A percentile compares a stretch with the other conserved stretches of the same genome.
These are phyloP conservation scores for Bremia lactucae DNA, from an alignment of 352 stramenopile species.

Conservation along the genomic window DNA sequence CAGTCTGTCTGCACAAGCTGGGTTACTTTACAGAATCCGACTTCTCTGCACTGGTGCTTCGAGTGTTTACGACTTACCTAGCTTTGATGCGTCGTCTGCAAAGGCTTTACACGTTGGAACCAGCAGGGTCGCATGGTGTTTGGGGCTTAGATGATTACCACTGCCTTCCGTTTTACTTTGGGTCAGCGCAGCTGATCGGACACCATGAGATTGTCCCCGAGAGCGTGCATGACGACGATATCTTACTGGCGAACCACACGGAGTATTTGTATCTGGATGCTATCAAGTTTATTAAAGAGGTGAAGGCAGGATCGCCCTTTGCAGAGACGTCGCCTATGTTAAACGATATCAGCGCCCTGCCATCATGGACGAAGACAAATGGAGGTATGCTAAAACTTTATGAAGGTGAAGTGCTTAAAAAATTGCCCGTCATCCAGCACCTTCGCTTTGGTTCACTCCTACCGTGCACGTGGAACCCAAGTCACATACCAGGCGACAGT, in stretches of 20 bases:
- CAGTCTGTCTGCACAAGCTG: constrained; percentile 82
- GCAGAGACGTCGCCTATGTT: constrained; percentile 91
- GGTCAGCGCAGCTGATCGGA: constrained; percentile 89
- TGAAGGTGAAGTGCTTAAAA: constrained; percentile 95
- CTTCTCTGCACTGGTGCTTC: constrained; percentile 81
- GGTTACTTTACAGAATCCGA: constrained; percentile 81
- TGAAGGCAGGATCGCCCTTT: constrained; percentile 87
- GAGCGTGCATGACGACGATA: constrained; percentile 58
- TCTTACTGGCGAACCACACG: constrained; percentile 45
- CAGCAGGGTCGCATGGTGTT: constrained; percentile 96
- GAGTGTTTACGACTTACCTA: constrained; percentile 90
- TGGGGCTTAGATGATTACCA: constrained; percentile 99
- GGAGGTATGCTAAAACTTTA: constrained; percentile 86
- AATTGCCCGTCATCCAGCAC: constrained; percentile 97
- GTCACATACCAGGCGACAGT: constrained; percentile 33
- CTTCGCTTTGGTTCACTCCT: constrained; percentile 94
- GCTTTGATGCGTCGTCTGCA: constrained; percentile 90
- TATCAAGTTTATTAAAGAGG: constrained; percentile 87
- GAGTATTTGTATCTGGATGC: constrained; percentile 91
- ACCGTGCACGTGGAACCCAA: constrained; percentile 69
- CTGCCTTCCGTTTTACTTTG: constrained; percentile 97
- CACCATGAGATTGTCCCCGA: constrained; percentile 60
- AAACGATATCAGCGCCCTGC: constrained; percentile 85
- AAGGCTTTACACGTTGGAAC: constrained; percentile 96
- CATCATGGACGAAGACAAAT: constrained; percentile 89